Evolutionary conservation across 2,329 filamentous ascomycete genomes (phyloP).

Genomic region (Ceratocystis papillata): DNA sequence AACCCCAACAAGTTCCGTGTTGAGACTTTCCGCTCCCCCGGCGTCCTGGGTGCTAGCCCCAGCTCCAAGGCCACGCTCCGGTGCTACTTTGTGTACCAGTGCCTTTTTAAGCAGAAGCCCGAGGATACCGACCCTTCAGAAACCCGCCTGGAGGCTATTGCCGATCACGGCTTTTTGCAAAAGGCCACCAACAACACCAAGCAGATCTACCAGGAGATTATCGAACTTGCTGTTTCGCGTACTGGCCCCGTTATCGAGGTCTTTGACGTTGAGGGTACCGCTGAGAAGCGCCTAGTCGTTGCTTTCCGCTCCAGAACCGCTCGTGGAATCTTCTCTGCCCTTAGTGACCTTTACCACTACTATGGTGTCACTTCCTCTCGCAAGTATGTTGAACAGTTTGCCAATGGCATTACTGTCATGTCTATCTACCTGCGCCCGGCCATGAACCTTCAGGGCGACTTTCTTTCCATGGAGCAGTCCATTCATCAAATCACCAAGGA

Average conservation of each 20-base stretch:
- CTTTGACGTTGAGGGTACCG: slow-evolving; percentile 83
- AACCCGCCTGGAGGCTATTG: slow-evolving; percentile 81
- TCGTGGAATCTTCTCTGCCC: slow-evolving; percentile 82
- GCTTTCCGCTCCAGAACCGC: slow-evolving; percentile 91
- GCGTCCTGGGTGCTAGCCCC: slow-evolving; percentile 56
- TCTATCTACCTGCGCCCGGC: slow-evolving; percentile 83
- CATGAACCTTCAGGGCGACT: slow-evolving; percentile 43
- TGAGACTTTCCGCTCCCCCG: slow-evolving; percentile 91
- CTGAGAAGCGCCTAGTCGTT: slow-evolving; percentile 88
- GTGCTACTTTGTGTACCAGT: slow-evolving; percentile 99
- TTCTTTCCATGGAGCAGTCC: slow-evolving; percentile 78
- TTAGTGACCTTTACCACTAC: slow-evolving; percentile 96
- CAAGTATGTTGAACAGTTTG: slow-evolving; percentile 98
- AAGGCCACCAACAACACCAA: slow-evolving; percentile 96
- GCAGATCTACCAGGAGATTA: slow-evolving; percentile 88
- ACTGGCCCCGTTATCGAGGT: slow-evolving; percentile 95
- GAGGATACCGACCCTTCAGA: slow-evolving; percentile 64
- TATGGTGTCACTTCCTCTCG: slow-evolving; percentile 92
- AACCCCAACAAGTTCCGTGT: slow-evolving; percentile 72
- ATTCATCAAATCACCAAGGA: slow-evolving; percentile 99
- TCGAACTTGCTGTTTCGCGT: slow-evolving; percentile 69
- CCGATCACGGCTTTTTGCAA: slow-evolving; percentile 85
- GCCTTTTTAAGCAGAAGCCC: slow-evolving; percentile 67
- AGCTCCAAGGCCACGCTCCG: slow-evolving; percentile 72
- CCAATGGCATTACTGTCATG: slow-evolving; percentile 95